These are phyloP conservation scores for Hanseniaspora nectarophila DNA, from an alignment of 805 yeast species.

Conservation along the genomic window DNA sequence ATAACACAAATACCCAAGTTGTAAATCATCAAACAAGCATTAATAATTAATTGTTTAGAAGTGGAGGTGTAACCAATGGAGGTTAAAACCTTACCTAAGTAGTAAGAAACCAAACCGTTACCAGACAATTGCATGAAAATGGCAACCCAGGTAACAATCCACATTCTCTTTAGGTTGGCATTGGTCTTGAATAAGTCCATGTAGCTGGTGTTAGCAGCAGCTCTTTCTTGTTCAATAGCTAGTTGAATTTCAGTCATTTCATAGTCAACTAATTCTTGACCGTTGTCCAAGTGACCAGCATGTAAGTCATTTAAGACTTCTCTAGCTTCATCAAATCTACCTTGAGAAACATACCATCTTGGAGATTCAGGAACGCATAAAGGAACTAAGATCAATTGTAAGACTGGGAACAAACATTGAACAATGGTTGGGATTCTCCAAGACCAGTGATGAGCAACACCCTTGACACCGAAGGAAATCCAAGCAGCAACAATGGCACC, in stretches of 20 bases:
- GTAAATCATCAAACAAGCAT: conserved; percentile 40
- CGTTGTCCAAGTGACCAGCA: conserved; percentile 31
- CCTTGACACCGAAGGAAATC: conserved; percentile 38
- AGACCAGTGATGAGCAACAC: conserved; percentile 27
- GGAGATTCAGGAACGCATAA: conserved; percentile 41
- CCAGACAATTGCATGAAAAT: conserved; percentile 39
- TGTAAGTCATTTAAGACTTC: conserved; percentile 32
- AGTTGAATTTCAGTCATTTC: conserved; percentile 33
- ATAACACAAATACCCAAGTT: conserved; percentile 31
- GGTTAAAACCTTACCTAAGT: conserved; percentile 38
- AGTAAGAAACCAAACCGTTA: conserved; percentile 42
- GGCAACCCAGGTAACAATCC: conserved; percentile 28
- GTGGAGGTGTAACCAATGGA: conserved; percentile 44
- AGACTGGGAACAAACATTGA: conserved; percentile 38
- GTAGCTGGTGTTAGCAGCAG: conserved; percentile 27
- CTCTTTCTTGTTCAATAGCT: conserved; percentile 33
- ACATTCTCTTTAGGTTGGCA: conserved; percentile 35
- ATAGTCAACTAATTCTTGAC: conserved; percentile 29
- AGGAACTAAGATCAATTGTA: conserved; percentile 32
- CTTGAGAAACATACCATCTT: conserved; percentile 34
- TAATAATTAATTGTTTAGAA: conserved; percentile 36
- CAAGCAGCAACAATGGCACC: conserved; percentile 46
- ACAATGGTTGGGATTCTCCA: conserved; percentile 48
- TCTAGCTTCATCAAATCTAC: conserved; percentile 35
- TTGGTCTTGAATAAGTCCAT: conserved; percentile 31